Conservation (phyloP, 2,329 filamentous ascomycete genomes). For the Cadophora luteo-olivacea region DNA sequence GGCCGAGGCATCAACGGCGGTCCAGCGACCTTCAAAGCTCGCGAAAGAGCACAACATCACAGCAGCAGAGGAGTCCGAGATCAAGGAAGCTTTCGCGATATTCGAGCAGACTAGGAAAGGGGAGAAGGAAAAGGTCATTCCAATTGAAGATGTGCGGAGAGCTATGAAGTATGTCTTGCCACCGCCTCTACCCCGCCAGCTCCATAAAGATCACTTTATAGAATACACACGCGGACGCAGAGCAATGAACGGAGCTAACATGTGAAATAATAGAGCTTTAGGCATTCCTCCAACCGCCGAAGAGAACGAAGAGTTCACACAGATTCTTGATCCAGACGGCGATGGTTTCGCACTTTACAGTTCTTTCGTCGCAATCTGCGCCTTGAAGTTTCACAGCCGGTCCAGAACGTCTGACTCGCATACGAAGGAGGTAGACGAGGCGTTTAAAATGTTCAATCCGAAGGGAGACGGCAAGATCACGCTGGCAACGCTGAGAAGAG, state of each 20-base stretch:
- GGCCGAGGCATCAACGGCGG: slow-evolving; percentile 41
- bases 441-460: slow-evolving; percentile 80
- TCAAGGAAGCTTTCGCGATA: slow-evolving; percentile 86
- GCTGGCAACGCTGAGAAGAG: slow-evolving; percentile 75
- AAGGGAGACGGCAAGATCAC: slow-evolving; percentile 72
- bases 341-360: slow-evolving; percentile 81
- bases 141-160: slow-evolving; percentile 61
- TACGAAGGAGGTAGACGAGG: slow-evolving; percentile 76
- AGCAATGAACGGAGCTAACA: not conserved
- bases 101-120: slow-evolving; percentile 76
- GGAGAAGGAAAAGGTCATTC: slow-evolving; percentile 67
- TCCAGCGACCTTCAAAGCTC: slow-evolving; percentile 79
- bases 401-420: slow-evolving; percentile 58
- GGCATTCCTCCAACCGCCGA: slow-evolving; percentile 70
- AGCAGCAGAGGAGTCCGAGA: slow-evolving; percentile 85
- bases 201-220: slow-evolving; percentile 10
- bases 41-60: slow-evolving; percentile 90
- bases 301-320: slow-evolving; percentile 79
- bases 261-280: slow-evolving; percentile 68
- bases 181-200: slow-evolving; percentile 16
- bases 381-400: slow-evolving; percentile 77
- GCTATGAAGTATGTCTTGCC: slow-evolving; percentile 68
- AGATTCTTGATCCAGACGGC: slow-evolving; percentile 81
- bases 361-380: slow-evolving; percentile 86
- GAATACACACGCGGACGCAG: not conserved